These are phyloP conservation scores for Trametes polyzona DNA, from an alignment of 1,284 basidiomycete genomes.

Conservation along the genomic window DNA sequence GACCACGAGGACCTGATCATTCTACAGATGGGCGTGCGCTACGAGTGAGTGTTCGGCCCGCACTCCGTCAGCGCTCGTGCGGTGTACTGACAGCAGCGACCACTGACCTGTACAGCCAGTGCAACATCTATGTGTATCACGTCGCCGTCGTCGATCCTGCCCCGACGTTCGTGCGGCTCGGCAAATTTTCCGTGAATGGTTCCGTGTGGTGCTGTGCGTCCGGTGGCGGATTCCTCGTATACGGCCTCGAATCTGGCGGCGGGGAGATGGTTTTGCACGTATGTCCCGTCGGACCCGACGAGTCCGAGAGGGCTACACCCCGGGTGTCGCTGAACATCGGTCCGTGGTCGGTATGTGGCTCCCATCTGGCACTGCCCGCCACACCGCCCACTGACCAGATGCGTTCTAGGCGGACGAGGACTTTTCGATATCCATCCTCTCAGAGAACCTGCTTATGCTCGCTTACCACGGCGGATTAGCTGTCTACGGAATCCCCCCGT, in stretches of 20 bases:
- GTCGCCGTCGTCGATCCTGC: constrained; percentile 17
- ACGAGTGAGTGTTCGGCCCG: constrained; percentile 18
- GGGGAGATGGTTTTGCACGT: constrained; percentile 25
- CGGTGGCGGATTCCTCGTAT: constrained; percentile 19
- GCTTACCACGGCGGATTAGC: constrained; percentile 24
- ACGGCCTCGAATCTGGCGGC: constrained; percentile 20
- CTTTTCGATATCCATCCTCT: constrained; percentile 25
- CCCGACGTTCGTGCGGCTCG: constrained; percentile 18
- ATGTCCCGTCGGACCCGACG: constrained; percentile 12
- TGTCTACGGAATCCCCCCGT: constrained; percentile 21
- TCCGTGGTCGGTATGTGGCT: constrained; percentile 25
- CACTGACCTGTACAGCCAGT: constrained; percentile 15
- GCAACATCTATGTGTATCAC: constrained; percentile 27
- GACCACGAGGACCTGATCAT: constrained; percentile 25
- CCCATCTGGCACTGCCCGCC: neutral
- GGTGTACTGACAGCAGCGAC: neutral
- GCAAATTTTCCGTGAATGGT: constrained; percentile 20
- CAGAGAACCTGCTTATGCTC: constrained; percentile 21
- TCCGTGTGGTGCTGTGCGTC: constrained; percentile 27
- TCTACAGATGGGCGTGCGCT: constrained; percentile 26
- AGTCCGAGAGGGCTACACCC: neutral
- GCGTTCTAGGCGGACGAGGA: constrained; percentile 22
- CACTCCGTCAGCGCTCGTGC: neutral
- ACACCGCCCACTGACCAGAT: neutral
- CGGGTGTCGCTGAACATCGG: constrained; percentile 24